Base-by-base conservation (phyloP, 1,139 yeast genomes). In the Scheffersomyces stambukii region DNA sequence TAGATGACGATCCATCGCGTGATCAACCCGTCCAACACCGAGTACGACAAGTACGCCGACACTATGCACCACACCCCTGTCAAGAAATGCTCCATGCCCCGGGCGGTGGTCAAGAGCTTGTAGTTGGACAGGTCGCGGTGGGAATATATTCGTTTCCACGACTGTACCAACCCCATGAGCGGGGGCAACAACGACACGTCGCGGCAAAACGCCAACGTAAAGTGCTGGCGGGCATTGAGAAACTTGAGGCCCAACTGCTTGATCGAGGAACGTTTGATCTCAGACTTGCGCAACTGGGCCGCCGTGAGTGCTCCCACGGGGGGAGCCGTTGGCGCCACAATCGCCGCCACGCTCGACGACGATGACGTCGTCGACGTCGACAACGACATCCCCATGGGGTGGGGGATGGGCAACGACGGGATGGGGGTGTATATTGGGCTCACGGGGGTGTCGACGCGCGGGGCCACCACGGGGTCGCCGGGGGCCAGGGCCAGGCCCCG, bases 1-100 rank as follows among this genome's bases (percentile, higher is more conserved):
- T 89, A 89, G 12, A 84, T 85, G 22, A 89, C 93, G 21, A 89
- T 84, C 94, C 97, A 91, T 25, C 98, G 66, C 13, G 86, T 82
- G 81, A 89, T 85, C 21, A 91, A 63, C 0, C 96, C 94, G 50
- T 89, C 96, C 22, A 89, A 63, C 4, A 86, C 88, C 2, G 89
- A 77, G 53, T 80, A 88, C 8, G 94, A 79, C 34, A 91, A 63
- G 48, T 86, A 86, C 3, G 88, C 88, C 2, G 94, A 76, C 5
- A 91, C 97, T 6, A 83, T 52, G 50, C 96, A 81, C 93, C 93
- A 82, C 10, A 82, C 54, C 0, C 86, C 82, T 4, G 88, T 77
- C 24, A 81, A 57, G 38, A 82, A 66, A 44, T 78, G 81, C 46
- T 82, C 93, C 0, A 85, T 77, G 2, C 80, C 69, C 17, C 84